Base-by-base conservation (phyloP, 495 filamentous ascomycete species). In the Cercophora sp. region DNA sequence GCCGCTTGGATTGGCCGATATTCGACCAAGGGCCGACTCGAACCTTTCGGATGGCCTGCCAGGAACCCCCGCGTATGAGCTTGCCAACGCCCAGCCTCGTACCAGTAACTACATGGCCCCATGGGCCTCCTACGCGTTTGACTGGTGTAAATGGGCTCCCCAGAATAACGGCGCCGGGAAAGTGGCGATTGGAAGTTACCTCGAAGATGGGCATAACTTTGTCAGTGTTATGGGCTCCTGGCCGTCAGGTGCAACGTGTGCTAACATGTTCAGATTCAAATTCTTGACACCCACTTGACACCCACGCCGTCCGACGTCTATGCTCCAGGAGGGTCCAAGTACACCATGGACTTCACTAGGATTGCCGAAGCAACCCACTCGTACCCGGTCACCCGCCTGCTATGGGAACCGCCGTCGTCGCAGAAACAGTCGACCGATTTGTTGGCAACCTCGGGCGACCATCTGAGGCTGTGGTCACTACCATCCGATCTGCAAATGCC, bases 61-160 rank as follows among this genome's bases (percentile, higher is more conserved):
- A 18, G 79, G 78, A 9, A 75, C 74, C 0, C 70, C 79, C 5
- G 77, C 70, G n/a, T 80, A 79, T 60, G 78, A 80, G 54, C 57
- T 73, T 5, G 69, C 71, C 25, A 79, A 75, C 58, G 55, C 69
- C 19, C 71, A 77, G 48, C 67, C 78, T 3, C 74, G 75, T 23
- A 79, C 78, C 34, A 80, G 91, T 71, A 96, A 92, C 59, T 97
- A 97, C 68, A 74, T 96, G 57, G 91, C 91, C 5, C 91, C 91
- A 2, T 99, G 93, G 89, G 85, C 89, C 31, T 85, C 94, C 32
- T 97, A 96, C 68, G 91, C 94, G 8, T 88, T 94, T 56, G 94
- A 99, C 74, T 99, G 94, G 94, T 99, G 93, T 70, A 97, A 97
- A 71, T 99, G 94, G 94, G 80, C 85, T n/a, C 82, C 91, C 1